Evolutionary conservation across 1,284 basidiomycete species (phyloP).

Genomic region (Meripilus lineatus): DNA sequence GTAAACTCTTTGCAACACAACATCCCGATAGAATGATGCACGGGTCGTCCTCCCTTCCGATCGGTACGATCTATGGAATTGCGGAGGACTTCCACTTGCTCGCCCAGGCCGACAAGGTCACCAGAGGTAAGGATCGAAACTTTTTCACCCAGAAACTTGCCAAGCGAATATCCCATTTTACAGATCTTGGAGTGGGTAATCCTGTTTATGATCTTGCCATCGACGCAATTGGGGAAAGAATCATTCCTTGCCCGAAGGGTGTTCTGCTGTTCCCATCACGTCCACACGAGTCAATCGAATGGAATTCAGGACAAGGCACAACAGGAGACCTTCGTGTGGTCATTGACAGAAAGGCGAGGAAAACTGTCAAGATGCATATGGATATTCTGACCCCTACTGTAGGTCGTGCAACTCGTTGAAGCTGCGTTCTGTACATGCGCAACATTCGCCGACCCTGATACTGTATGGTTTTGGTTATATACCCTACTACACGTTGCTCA

Average conservation of each 20-base stretch:
- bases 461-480: constrained; percentile 13
- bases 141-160: constrained; percentile 15
- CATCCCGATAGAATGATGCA: constrained; percentile 77
- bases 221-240: constrained; percentile 53
- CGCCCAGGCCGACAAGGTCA: constrained; percentile 49
- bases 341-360: constrained; percentile 54
- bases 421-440: constrained; percentile 71
- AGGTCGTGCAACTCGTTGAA: constrained; percentile 76
- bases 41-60: constrained; percentile 64
- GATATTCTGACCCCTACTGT: constrained; percentile 7
- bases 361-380: constrained; percentile 2
- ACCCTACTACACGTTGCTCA: background rate
- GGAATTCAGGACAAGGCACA: constrained; percentile 39
- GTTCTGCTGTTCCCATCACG: constrained; percentile 54
- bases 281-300: constrained; percentile 67
- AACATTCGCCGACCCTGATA: constrained; percentile 66
- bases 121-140: constrained; percentile 45
- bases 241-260: constrained; percentile 62
- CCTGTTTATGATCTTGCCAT: constrained; percentile 50
- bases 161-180: constrained; percentile 8
- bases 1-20: constrained; percentile 80
- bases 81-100: constrained; percentile 73
- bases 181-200: constrained; percentile 45
- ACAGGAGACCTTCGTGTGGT: constrained; percentile 55
- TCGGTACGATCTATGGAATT: constrained; percentile 70